Evolutionary conservation across 805 yeast genomes (phyloP).

Genomic region (Lipomyces yamadae): DNA sequence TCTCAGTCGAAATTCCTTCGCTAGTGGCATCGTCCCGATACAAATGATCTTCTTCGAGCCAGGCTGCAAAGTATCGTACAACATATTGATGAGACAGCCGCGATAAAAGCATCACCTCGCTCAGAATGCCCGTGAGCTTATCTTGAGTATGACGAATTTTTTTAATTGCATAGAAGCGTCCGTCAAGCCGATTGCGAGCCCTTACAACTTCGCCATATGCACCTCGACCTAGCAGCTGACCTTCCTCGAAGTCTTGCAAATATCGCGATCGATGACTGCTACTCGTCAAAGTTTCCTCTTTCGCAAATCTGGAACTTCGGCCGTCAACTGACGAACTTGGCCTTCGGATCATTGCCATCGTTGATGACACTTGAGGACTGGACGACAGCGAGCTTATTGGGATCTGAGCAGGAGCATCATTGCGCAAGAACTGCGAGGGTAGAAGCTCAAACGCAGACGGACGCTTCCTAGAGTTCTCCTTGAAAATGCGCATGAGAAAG

Average conservation of each 20-base stretch:
- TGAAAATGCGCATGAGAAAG: constrained; percentile 69
- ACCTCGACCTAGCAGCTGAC: constrained; percentile 87
- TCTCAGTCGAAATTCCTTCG: constrained; percentile 41
- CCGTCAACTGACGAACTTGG: constrained; percentile 30
- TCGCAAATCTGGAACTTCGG: constrained; percentile 20
- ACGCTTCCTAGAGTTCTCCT: constrained; percentile 67
- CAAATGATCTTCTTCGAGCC: constrained; percentile 79
- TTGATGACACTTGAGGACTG: constrained; percentile 14
- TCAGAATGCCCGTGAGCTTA: constrained; percentile 76
- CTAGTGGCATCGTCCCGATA: constrained; percentile 48
- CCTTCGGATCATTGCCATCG: constrained; percentile 11
- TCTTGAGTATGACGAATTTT: constrained; percentile 83
- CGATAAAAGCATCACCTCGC: constrained; percentile 90
- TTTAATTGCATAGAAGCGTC: constrained; percentile 92
- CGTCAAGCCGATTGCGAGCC: constrained; percentile 90
- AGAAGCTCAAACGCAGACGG: constrained; percentile 83
- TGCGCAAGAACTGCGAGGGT: constrained; percentile 80
- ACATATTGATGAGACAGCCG: constrained; percentile 93
- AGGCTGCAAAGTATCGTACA: constrained; percentile 94
- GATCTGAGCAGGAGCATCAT: constrained; percentile 43
- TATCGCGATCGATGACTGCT: constrained; percentile 63
- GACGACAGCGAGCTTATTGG: constrained; percentile 10
- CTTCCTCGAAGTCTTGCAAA: constrained; percentile 92
- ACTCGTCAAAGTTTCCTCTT: constrained; percentile 11
- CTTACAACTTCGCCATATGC: constrained; percentile 99